phyloP scores from a whole-genome alignment of 2,329 filamentous ascomycete genomes.

The Fusarium sp. region DNA sequence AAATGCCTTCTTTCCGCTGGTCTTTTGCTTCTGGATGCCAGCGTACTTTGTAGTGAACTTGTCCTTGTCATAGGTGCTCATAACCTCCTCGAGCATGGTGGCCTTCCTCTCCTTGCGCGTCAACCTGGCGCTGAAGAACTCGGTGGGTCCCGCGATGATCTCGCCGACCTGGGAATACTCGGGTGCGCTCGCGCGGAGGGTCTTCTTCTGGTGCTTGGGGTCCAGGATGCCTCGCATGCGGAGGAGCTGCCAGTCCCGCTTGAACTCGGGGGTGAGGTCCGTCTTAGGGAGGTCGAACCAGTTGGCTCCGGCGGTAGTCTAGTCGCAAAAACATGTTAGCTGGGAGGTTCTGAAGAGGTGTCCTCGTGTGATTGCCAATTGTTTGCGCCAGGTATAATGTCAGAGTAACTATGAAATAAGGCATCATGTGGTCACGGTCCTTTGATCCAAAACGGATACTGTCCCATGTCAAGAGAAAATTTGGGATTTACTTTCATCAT shows the following conservation, averaged over 20 bases:
- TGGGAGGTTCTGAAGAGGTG: neutral
- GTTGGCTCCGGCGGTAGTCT: conserved; percentile 76
- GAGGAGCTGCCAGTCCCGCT: conserved; percentile 88
- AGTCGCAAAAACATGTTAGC: conserved; percentile 37
- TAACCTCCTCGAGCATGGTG: conserved; percentile 87
- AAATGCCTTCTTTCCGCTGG: conserved; percentile 87
- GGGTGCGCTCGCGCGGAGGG: conserved; percentile 74
- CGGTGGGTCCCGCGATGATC: conserved; percentile 87
- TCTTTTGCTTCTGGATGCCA: conserved; percentile 84
- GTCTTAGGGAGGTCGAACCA: conserved; percentile 94
- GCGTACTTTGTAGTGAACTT: conserved; percentile 90
- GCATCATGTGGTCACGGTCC: conserved; percentile 71
- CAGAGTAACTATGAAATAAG: conserved; percentile 81
- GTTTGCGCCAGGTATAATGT: conserved; percentile 49
- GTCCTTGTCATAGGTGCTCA: conserved; percentile 62
- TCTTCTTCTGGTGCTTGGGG: conserved; percentile 93
- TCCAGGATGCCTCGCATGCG: conserved; percentile 91
- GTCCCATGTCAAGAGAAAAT: conserved; percentile 53
- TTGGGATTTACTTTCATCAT: conserved; percentile 57
- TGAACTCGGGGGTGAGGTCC: conserved; percentile 84
- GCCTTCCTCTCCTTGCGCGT: conserved; percentile 88
- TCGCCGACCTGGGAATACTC: conserved; percentile 91
- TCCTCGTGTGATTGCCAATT: neutral
- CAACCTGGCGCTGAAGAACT: conserved; percentile 85
- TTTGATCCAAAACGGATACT: conserved; percentile 56